phyloP scores from a whole-genome alignment of 164 flowering plant genomes.

The Stephania cephalantha region DNA sequence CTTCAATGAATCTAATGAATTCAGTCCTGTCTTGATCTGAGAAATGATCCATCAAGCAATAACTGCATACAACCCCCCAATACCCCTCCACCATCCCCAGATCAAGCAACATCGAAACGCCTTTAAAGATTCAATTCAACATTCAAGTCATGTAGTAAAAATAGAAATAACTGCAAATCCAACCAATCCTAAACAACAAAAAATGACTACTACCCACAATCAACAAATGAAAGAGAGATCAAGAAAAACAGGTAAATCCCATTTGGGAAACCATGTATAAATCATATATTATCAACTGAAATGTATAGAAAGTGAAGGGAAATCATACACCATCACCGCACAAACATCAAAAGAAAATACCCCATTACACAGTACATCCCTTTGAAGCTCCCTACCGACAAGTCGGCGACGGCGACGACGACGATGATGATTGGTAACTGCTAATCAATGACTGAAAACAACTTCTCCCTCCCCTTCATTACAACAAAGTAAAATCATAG shows the following conservation, averaged over 20 bases:
- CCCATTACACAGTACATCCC: constrained; percentile 14
- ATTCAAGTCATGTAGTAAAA: background rate
- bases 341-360: constrained; percentile 6
- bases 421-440: background rate
- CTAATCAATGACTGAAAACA: constrained; percentile 14
- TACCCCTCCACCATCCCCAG: background rate
- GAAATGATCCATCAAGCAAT: background rate
- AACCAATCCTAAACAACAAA: background rate
- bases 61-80: background rate
- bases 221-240: background rate
- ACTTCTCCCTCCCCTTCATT: constrained; percentile 12
- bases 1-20: background rate
- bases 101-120: background rate
- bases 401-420: background rate
- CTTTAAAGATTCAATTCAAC: background rate
- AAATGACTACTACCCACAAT: background rate
- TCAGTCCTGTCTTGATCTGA: background rate
- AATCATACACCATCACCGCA: constrained; percentile 27
- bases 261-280: constrained; percentile 21
- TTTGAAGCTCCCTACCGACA: constrained; percentile 10
- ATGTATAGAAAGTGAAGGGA: constrained; percentile 25
- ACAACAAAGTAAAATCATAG: background rate
- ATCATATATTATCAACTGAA: constrained; percentile 16
- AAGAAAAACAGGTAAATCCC: constrained; percentile 13
- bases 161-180: background rate